A percentile compares a stretch with the other conserved stretches of the same genome.
These are phyloP conservation scores for Gautieria morchelliformis DNA, from an alignment of 768 basidiomycete genomes.

Conservation along the genomic window DNA sequence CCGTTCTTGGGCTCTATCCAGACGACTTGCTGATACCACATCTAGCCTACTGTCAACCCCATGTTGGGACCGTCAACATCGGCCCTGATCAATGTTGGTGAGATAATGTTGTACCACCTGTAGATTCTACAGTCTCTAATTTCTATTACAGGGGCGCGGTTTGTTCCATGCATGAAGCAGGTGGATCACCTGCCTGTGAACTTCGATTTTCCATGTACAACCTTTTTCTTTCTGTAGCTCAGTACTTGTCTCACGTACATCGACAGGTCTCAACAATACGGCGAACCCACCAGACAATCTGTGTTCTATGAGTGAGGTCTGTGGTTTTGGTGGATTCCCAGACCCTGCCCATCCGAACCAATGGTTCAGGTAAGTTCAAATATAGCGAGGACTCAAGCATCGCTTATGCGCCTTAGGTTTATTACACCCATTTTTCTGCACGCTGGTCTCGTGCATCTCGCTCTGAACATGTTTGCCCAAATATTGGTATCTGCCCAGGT, in stretches of 20 bases:
- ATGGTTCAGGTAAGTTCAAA: slow-evolving; percentile 40
- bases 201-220: slow-evolving; percentile 50
- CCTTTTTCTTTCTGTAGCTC: not conserved
- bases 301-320: slow-evolving; percentile 75
- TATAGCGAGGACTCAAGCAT: not conserved
- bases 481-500: slow-evolving; percentile 72
- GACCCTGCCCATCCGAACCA: slow-evolving; percentile 36
- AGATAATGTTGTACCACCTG: slow-evolving; percentile 1
- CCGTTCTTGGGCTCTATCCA: not conserved
- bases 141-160: slow-evolving; percentile 51
- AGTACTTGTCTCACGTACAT: not conserved
- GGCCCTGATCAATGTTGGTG: slow-evolving; percentile 74
- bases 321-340: slow-evolving; percentile 75
- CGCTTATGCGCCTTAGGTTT: slow-evolving; percentile 40
- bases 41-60: slow-evolving; percentile 69
- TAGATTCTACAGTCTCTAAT: not conserved
- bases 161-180: slow-evolving; percentile 85
- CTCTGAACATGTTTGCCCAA: slow-evolving; percentile 87
- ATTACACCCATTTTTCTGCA: slow-evolving; percentile 87
- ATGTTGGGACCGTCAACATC: slow-evolving; percentile 87
- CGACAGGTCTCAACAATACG: slow-evolving; percentile 70
- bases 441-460: slow-evolving; percentile 89
- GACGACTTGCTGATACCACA: not conserved
- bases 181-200: slow-evolving; percentile 47
- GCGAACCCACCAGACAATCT: slow-evolving; percentile 60